These are phyloP conservation scores for Seiridium unicorne DNA, from an alignment of 2,329 filamentous ascomycete species.

Conservation along the genomic window DNA sequence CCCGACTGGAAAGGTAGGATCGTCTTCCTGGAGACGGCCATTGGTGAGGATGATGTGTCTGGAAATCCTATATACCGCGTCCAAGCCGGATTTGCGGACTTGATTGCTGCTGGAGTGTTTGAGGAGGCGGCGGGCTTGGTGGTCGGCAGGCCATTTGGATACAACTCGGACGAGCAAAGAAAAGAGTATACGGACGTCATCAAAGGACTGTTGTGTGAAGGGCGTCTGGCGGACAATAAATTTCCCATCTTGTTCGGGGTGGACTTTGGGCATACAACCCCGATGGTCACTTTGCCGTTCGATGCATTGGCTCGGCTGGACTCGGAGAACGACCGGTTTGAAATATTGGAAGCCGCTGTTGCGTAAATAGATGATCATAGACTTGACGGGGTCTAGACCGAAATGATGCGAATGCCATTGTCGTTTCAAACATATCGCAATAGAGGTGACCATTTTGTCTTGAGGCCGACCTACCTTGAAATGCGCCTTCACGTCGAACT, in stretches of 20 bases:
- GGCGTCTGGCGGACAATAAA: conserved; percentile 21
- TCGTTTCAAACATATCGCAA: too few relatives aligned
- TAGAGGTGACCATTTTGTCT: too few relatives aligned
- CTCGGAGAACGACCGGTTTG: conserved; percentile 34
- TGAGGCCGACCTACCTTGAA: too few relatives aligned
- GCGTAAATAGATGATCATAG: not conserved
- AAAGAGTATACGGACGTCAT: conserved; percentile 28
- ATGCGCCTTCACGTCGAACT: too few relatives aligned
- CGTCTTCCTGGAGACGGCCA: conserved; percentile 40
- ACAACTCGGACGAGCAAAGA: conserved; percentile 29
- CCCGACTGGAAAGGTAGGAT: conserved; percentile 36
- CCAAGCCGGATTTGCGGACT: conserved; percentile 34
- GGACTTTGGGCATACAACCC: conserved; percentile 41
- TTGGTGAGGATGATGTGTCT: conserved; percentile 23
- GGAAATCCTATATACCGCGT: conserved; percentile 28
- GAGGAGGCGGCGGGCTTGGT: conserved; percentile 38
- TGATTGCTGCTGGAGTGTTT: conserved; percentile 39
- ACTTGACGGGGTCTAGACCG: too few relatives aligned
- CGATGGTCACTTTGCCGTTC: conserved; percentile 39
- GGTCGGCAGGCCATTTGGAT: conserved; percentile 39
- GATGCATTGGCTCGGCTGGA: conserved; percentile 36
- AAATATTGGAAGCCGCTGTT: conserved; percentile 23
- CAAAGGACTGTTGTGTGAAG: conserved; percentile 32
- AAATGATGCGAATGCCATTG: too few relatives aligned
- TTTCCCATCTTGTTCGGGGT: conserved; percentile 41